Percentiles rank a stretch among this genome's conserved stretches.
These are phyloP conservation scores for Vicia villosa DNA, from an alignment of 306 rosid species.

Conservation along the genomic window DNA sequence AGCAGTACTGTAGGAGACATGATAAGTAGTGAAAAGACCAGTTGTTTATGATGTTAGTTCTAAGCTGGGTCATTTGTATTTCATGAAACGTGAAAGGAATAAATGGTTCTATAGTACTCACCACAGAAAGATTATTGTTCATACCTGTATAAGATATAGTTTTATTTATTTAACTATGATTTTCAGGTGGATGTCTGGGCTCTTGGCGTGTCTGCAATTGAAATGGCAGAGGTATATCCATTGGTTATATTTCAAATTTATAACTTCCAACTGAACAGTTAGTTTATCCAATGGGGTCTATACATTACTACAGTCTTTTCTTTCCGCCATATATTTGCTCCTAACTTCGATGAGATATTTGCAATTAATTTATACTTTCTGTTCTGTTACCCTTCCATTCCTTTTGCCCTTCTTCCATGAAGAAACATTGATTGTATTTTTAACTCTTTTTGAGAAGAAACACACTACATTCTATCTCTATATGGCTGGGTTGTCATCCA, in stretches of 20 bases:
- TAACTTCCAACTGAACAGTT: slow-evolving; percentile 1
- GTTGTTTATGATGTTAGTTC: neutral
- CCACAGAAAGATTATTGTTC: slow-evolving; percentile 13
- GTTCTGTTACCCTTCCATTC: neutral
- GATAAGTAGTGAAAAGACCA: neutral
- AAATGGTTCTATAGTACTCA: slow-evolving; percentile 16
- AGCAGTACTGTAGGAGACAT: neutral
- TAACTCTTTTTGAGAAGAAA: neutral
- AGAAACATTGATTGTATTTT: slow-evolving; percentile 2
- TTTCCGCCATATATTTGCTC: neutral
- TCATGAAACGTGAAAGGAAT: neutral
- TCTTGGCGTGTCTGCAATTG: slow-evolving; percentile 99
- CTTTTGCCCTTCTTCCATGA: slow-evolving; percentile 15
- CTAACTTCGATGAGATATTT: slow-evolving; percentile 10
- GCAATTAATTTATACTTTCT: slow-evolving; percentile 10
- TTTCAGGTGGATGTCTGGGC: slow-evolving; percentile 99
- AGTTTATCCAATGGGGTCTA: slow-evolving; percentile 10
- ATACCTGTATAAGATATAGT: slow-evolving; percentile 12
- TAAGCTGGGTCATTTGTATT: neutral
- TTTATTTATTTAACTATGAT: slow-evolving; percentile 34
- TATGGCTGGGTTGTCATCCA: slow-evolving; percentile 23
- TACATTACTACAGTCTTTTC: neutral
- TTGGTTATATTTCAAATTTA: slow-evolving; percentile 22
- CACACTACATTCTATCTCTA: neutral
- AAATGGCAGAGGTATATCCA: slow-evolving; percentile 95